Conservation (phyloP, 306 rosid genomes). For the Lotus japonicus region DNA sequence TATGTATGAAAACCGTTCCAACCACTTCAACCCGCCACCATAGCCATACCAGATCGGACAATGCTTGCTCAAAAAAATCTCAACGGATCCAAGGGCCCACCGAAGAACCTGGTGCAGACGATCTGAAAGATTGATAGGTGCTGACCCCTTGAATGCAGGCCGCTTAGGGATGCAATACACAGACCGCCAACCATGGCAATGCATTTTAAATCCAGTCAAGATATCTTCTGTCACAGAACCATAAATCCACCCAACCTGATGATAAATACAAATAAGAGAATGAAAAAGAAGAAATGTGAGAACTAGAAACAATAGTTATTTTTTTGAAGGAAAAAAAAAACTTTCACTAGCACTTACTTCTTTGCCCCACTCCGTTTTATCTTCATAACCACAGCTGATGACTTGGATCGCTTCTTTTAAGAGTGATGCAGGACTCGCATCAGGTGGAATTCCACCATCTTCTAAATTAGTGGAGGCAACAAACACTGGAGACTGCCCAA, state of each 20-base stretch:
- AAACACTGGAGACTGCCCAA: constrained; percentile 74
- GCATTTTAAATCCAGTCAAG: constrained; percentile 88
- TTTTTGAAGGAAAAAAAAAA: background rate
- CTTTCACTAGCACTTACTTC: constrained; percentile 38
- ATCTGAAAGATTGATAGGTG: constrained; percentile 75
- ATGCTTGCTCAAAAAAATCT: constrained; percentile 68
- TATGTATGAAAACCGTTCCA: constrained; percentile 67
- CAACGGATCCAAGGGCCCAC: constrained; percentile 85
- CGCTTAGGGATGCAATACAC: constrained; percentile 71
- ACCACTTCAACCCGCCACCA: constrained; percentile 58
- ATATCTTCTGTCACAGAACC: constrained; percentile 87
- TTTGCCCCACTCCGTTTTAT: constrained; percentile 81
- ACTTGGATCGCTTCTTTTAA: constrained; percentile 71
- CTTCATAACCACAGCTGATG: constrained; percentile 78
- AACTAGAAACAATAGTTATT: background rate
- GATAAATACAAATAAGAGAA: background rate
- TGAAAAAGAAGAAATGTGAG: constrained; percentile 3
- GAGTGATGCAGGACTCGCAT: constrained; percentile 48
- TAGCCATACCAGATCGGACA: constrained; percentile 82
- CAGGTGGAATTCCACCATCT: constrained; percentile 55
- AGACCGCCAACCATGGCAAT: constrained; percentile 86
- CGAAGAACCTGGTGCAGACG: constrained; percentile 77
- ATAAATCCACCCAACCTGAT: constrained; percentile 81
- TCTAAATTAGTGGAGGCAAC: constrained; percentile 51
- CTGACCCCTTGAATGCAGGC: constrained; percentile 79